Conservation (phyloP, 78 protist genomes). For the Dictyostelium purpureum region DNA sequence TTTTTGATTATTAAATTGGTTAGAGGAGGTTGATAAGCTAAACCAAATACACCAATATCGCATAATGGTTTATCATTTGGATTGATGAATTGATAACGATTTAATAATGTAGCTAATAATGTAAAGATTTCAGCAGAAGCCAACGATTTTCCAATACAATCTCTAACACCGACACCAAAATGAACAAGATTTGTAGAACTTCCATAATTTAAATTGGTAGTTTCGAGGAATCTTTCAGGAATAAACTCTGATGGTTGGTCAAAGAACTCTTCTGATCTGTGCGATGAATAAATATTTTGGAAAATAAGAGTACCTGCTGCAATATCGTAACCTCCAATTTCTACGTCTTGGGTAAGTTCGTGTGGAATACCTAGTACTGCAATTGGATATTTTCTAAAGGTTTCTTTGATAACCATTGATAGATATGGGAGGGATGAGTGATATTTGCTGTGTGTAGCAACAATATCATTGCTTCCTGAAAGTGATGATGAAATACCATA, state of each 20-base stretch:
- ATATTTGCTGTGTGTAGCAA: neutral
- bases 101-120: neutral
- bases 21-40: neutral
- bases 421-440: neutral
- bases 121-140: conserved; percentile 15
- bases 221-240: conserved; percentile 52
- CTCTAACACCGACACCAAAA: conserved; percentile 16
- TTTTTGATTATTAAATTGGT: too few relatives aligned
- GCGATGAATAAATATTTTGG: neutral
- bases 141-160: neutral
- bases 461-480: neutral
- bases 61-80: neutral
- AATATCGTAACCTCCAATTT: neutral
- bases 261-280: neutral
- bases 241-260: conserved; percentile 4
- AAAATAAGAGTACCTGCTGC: neutral
- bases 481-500: neutral
- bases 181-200: neutral
- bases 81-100: conserved; percentile 4
- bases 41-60: neutral
- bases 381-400: conserved; percentile 2
- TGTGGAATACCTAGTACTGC: conserved; percentile 43
- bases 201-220: neutral
- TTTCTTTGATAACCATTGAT: conserved; percentile 5
- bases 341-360: neutral